Percentiles rank a stretch among this genome's conserved stretches.
phyloP scores from a whole-genome alignment of 371 early-diverging fungal genomes.

The Nematocida sp. region DNA sequence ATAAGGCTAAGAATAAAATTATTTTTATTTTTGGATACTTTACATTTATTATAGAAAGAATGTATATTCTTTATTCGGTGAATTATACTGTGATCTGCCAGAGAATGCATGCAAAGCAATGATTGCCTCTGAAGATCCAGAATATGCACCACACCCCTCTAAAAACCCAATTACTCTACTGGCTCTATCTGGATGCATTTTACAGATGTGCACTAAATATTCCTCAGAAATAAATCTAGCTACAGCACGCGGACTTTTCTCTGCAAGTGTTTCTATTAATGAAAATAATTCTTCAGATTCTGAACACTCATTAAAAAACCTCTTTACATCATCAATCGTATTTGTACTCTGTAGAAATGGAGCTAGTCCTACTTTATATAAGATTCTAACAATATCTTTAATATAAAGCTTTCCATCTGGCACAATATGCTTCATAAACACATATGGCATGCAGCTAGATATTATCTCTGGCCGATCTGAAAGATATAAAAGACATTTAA shows the following conservation, averaged over 20 bases:
- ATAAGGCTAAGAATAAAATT: too few species aligned
- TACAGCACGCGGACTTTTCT: slow-evolving; percentile 5
- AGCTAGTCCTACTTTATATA: slow-evolving; percentile 12
- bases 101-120: slow-evolving; percentile 1
- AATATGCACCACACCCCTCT: background rate
- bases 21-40: background rate
- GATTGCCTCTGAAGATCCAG: background rate
- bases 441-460: slow-evolving; percentile 9
- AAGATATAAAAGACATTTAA: slow-evolving; percentile 47
- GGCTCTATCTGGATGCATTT: slow-evolving; percentile 6
- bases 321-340: slow-evolving; percentile 23
- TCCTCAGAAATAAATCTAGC: slow-evolving; percentile 25
- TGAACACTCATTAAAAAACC: slow-evolving; percentile 30
- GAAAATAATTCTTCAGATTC: slow-evolving; percentile 35
- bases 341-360: slow-evolving; percentile 12
- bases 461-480: slow-evolving; percentile 49
- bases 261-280: slow-evolving; percentile 15
- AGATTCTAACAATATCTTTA: slow-evolving; percentile 41
- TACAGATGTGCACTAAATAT: slow-evolving; percentile 15
- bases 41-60: slow-evolving; percentile 4
- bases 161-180: slow-evolving; percentile 1
- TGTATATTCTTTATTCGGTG: slow-evolving; percentile 3
- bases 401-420: slow-evolving; percentile 38
- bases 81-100: background rate
- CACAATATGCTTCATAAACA: slow-evolving; percentile 54